These are phyloP conservation scores for Alloascoidea hylecoeti DNA, from an alignment of 805 yeast species.

Conservation along the genomic window DNA sequence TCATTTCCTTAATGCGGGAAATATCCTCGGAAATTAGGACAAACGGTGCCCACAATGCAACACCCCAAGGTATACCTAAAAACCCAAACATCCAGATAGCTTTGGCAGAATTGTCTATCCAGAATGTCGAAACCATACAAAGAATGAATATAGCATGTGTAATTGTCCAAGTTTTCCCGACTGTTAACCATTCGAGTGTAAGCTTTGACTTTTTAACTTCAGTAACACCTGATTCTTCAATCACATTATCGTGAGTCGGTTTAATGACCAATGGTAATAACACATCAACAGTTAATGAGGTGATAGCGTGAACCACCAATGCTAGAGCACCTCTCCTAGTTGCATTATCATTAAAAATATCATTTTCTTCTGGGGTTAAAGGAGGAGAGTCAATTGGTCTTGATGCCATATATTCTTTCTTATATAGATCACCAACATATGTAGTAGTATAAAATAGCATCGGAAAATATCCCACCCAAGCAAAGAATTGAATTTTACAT, in stretches of 20 bases:
- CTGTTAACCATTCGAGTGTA: constrained; percentile 12
- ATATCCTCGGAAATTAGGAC: constrained; percentile 45
- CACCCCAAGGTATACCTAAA: constrained; percentile 52
- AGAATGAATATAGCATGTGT: constrained; percentile 36
- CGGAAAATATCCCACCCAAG: constrained; percentile 60
- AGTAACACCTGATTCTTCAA: constrained; percentile 5
- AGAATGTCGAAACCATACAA: constrained; percentile 32
- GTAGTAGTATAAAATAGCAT: constrained; percentile 52
- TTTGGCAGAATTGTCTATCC: constrained; percentile 21
- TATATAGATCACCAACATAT: constrained; percentile 46
- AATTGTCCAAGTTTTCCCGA: constrained; percentile 31
- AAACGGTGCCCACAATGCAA: constrained; percentile 55
- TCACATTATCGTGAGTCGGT: constrained; percentile 13
- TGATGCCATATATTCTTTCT: constrained; percentile 18
- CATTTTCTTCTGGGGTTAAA: constrained; percentile 22
- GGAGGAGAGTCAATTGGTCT: constrained; percentile 23
- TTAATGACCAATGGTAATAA: constrained; percentile 28
- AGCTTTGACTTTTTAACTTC: constrained; percentile 5
- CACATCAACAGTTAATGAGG: constrained; percentile 28
- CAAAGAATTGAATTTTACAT: constrained; percentile 44
- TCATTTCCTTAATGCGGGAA: constrained; percentile 33
- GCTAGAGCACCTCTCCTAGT: constrained; percentile 40
- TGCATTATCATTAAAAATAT: constrained; percentile 26
- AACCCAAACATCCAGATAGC: constrained; percentile 37
- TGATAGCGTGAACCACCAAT: constrained; percentile 31